Evolutionary conservation across 495 filamentous ascomycete genomes (phyloP).

Genomic region (Penicillium taxi): DNA sequence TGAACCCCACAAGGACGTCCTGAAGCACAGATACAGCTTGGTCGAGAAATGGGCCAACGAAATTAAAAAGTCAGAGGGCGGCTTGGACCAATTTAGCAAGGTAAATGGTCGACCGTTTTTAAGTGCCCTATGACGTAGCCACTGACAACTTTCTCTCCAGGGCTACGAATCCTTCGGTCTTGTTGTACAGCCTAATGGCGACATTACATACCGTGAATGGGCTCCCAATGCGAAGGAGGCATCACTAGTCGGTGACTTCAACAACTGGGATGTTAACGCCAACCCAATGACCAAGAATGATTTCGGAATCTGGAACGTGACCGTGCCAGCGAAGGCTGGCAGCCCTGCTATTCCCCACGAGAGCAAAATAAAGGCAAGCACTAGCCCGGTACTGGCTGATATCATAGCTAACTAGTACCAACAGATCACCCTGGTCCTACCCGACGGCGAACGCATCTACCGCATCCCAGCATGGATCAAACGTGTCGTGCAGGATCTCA

Average conservation of each 20-base stretch:
- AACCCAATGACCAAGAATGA: slow-evolving; percentile 77
- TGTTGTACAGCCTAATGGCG: slow-evolving; percentile 66
- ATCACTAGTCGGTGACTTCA: slow-evolving; percentile 93
- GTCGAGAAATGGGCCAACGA: slow-evolving; percentile 83
- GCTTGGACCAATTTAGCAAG: slow-evolving; percentile 85
- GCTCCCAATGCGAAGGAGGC: slow-evolving; percentile 80
- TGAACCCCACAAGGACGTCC: slow-evolving; percentile 67
- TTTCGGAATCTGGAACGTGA: slow-evolving; percentile 86
- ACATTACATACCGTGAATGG: slow-evolving; percentile 93
- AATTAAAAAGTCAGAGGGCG: slow-evolving; percentile 77
- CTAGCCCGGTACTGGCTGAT: slow-evolving; percentile 6
- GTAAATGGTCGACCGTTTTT: slow-evolving; percentile 36
- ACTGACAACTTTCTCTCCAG: slow-evolving; percentile 15
- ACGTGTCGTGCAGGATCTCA: slow-evolving; percentile 87
- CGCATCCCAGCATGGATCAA: slow-evolving; percentile 94
- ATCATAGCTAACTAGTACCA: no score
- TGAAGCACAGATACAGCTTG: slow-evolving; percentile 68
- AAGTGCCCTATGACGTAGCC: neutral
- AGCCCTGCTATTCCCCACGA: slow-evolving; percentile 79
- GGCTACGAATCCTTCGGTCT: slow-evolving; percentile 83
- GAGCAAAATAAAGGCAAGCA: slow-evolving; percentile 80
- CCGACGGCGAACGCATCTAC: slow-evolving; percentile 71
- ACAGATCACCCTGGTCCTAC: slow-evolving; percentile 79
- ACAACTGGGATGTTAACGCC: slow-evolving; percentile 77
- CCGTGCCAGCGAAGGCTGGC: slow-evolving; percentile 64